These are phyloP conservation scores for Pyrus communis DNA, from an alignment of 306 rosid species.

Conservation along the genomic window DNA sequence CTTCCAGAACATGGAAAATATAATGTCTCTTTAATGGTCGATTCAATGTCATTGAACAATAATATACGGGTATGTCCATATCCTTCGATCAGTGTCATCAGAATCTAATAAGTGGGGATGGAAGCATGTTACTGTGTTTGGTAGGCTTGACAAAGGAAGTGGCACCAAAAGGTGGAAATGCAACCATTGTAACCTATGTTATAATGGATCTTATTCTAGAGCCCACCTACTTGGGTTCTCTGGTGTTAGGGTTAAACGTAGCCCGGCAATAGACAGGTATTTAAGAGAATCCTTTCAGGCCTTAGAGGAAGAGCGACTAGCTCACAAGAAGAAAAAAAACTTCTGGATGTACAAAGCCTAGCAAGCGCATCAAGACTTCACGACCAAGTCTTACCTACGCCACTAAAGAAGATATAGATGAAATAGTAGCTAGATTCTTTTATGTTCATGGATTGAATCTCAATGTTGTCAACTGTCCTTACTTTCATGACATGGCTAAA, in stretches of 20 bases:
- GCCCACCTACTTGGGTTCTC: slow-evolving; percentile 57
- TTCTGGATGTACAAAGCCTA: slow-evolving; percentile 30
- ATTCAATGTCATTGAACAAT: too few relatives aligned
- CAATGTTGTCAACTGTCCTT: slow-evolving; percentile 35
- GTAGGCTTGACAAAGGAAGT: slow-evolving; percentile 64
- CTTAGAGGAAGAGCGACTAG: slow-evolving; percentile 43
- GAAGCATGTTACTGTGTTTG: slow-evolving; percentile 56
- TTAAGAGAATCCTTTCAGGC: slow-evolving; percentile 40
- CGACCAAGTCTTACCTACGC: slow-evolving; percentile 23
- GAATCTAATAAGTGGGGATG: slow-evolving; percentile 58
- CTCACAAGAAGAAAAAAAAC: slow-evolving; percentile 31
- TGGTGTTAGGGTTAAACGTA: slow-evolving; percentile 53
- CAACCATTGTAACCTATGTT: slow-evolving; percentile 50
- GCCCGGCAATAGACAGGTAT: slow-evolving; percentile 42
- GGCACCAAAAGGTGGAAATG: slow-evolving; percentile 61
- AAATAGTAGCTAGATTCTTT: slow-evolving; percentile 42
- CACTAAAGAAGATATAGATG: slow-evolving; percentile 48
- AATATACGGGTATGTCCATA: too few relatives aligned
- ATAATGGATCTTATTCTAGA: slow-evolving; percentile 61
- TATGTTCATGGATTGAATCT: slow-evolving; percentile 38
- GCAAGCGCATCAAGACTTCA: slow-evolving; percentile 28
- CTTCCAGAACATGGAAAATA: too few relatives aligned
- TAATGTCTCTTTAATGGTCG: too few relatives aligned
- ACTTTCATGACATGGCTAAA: slow-evolving; percentile 44
- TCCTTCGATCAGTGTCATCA: slow-evolving; percentile 5